Percentiles rank a stretch among this genome's conserved stretches.
Conservation (phyloP, 1,284 basidiomycete species). For the Ganoderma boninense region DNA sequence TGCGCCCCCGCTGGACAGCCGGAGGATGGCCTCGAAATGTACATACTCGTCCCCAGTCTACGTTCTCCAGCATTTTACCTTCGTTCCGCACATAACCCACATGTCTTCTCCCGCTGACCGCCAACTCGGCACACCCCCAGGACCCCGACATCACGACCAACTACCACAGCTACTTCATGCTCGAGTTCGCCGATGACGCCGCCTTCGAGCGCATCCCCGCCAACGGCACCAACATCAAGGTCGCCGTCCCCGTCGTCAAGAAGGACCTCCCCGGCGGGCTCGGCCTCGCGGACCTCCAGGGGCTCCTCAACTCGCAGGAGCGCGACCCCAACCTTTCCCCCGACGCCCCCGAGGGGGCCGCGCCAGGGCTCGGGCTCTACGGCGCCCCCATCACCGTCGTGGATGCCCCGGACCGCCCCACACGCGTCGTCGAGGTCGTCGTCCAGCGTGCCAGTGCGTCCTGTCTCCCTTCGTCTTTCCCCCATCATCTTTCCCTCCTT, state of each 20-base stretch:
- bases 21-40: too few species aligned
- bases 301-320: conserved; percentile 28
- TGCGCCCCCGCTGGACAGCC: too few species aligned
- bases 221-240: conserved; percentile 26
- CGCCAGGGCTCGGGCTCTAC: conserved; percentile 7
- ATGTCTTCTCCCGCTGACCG: not conserved
- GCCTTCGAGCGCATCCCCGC: conserved; percentile 48
- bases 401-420: conserved; percentile 6
- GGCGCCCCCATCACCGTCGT: conserved; percentile 13
- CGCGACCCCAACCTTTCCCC: conserved; percentile 12
- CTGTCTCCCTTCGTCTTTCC: too few species aligned
- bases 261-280: conserved; percentile 41
- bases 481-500: too few species aligned
- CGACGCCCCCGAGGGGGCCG: not conserved
- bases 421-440: conserved; percentile 31
- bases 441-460: conserved; percentile 35
- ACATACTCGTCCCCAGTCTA: too few species aligned
- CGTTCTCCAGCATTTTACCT: too few species aligned
- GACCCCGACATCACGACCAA: conserved; percentile 52
- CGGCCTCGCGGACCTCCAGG: conserved; percentile 45
- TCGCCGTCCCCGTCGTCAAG: conserved; percentile 34
- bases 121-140: conserved; percentile 41
- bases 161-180: conserved; percentile 52
- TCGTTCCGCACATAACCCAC: too few species aligned
- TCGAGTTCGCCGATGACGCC: conserved; percentile 52